Percentiles rank a stretch among this genome's conserved stretches.
Conservation (phyloP, 2,329 filamentous ascomycete genomes). For the Colletotrichum sp. region DNA sequence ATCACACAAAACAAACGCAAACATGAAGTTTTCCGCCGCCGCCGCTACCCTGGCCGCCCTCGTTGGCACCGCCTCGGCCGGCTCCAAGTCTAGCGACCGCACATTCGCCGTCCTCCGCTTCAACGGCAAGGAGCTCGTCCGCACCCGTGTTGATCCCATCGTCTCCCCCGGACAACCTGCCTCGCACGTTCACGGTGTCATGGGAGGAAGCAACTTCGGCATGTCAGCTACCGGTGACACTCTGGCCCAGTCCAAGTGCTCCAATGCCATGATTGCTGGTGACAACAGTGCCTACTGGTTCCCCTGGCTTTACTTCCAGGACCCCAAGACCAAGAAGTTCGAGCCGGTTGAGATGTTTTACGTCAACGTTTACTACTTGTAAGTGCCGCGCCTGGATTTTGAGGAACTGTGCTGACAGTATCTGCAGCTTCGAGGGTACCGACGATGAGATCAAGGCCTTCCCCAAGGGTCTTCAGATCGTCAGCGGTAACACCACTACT, state of each 20-base stretch:
- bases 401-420: constrained; percentile 29
- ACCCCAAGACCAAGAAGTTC: constrained; percentile 66
- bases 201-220: constrained; percentile 73
- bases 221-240: constrained; percentile 65
- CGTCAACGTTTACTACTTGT: constrained; percentile 81
- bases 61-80: constrained; percentile 38
- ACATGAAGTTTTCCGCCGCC: constrained; percentile 40
- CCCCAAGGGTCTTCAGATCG: constrained; percentile 73
- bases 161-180: constrained; percentile 64
- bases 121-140: constrained; percentile 67
- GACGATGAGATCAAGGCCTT: constrained; percentile 73
- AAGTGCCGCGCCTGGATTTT: constrained; percentile 28
- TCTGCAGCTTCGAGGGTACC: constrained; percentile 60
- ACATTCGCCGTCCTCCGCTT: constrained; percentile 76
- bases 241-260: constrained; percentile 68
- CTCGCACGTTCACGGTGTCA: constrained; percentile 72
- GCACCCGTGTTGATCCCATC: constrained; percentile 71
- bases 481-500: constrained; percentile 67
- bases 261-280: constrained; percentile 70
- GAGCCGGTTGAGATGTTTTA: constrained; percentile 73
- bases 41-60: constrained; percentile 39
- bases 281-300: constrained; percentile 83
- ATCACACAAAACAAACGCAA: constrained; percentile 1
- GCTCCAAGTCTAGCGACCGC: constrained; percentile 45
- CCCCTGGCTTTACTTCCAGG: constrained; percentile 71